Percentiles rank a stretch among this genome's conserved stretches.
Conservation (phyloP, 2,329 filamentous ascomycete genomes). For the Botryotinia calthae region DNA sequence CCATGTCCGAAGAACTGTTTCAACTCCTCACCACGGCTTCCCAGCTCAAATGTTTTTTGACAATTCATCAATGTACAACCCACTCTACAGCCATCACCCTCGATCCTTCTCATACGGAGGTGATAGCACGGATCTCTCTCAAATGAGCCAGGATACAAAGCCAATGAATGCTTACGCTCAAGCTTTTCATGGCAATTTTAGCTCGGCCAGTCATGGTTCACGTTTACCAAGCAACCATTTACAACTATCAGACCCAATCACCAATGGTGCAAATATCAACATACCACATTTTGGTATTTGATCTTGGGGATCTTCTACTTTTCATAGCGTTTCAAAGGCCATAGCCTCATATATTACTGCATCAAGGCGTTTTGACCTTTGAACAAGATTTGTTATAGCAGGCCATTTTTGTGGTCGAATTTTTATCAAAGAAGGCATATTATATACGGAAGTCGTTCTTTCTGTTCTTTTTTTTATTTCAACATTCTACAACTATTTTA, state of each 20-base stretch:
- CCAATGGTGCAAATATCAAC: slow-evolving; percentile 13
- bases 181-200: slow-evolving; percentile 27
- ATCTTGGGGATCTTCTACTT: slow-evolving; percentile 17
- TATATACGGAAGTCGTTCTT: not conserved
- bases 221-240: slow-evolving; percentile 6
- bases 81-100: slow-evolving; percentile 34
- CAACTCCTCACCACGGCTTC: slow-evolving; percentile 28
- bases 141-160: slow-evolving; percentile 6
- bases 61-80: slow-evolving; percentile 29
- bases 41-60: slow-evolving; percentile 35
- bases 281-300: slow-evolving; percentile 26
- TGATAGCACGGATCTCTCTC: slow-evolving; percentile 14
- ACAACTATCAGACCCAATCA: slow-evolving; percentile 17
- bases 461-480: slow-evolving; percentile 7
- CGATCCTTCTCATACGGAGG: slow-evolving; percentile 27
- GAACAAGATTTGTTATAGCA: slow-evolving; percentile 12
- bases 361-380: slow-evolving; percentile 13
- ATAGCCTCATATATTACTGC: not conserved
- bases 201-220: slow-evolving; percentile 22
- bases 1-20: slow-evolving; percentile 27
- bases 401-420: slow-evolving; percentile 7
- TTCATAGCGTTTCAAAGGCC: not conserved
- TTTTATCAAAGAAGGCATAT: slow-evolving; percentile 13
- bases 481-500: slow-evolving; percentile 13
- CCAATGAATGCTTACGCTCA: slow-evolving; percentile 18